A percentile compares a stretch with the other conserved stretches of the same genome.
phyloP scores from a whole-genome alignment of 768 basidiomycete genomes.

The Tulasnella sp. region DNA sequence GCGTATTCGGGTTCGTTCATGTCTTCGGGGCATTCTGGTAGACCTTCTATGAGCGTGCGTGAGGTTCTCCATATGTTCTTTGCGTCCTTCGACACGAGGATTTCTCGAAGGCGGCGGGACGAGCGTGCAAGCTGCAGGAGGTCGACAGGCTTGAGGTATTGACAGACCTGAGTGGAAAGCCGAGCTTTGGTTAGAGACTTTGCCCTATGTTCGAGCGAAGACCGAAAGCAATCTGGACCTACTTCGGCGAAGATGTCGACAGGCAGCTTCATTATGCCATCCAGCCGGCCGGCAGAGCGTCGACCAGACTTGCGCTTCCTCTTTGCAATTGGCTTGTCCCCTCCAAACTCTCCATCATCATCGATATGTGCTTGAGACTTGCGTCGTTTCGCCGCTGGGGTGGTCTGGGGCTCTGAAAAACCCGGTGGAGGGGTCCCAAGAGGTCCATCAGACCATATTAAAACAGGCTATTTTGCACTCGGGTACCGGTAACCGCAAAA shows the following conservation, averaged over 20 bases:
- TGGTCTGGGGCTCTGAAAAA: neutral
- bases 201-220: neutral
- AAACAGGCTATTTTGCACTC: too few relatives aligned
- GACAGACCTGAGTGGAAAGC: conserved; percentile 9
- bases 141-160: conserved; percentile 17
- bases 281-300: conserved; percentile 21
- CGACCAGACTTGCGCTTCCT: neutral
- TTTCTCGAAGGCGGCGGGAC: conserved; percentile 20
- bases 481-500: too few relatives aligned
- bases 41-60: neutral
- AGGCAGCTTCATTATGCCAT: conserved; percentile 28
- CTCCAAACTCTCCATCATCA: neutral
- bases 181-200: too few relatives aligned
- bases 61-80: conserved; percentile 20
- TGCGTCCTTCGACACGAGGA: conserved; percentile 3
- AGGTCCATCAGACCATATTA: neutral
- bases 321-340: neutral
- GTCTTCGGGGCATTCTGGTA: conserved; percentile 28
- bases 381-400: neutral
- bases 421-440: too few relatives aligned
- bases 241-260: conserved; percentile 31
- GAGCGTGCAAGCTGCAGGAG: conserved; percentile 25
- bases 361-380: neutral
- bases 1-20: conserved; percentile 27
- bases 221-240: neutral